Conservation (phyloP, 495 filamentous ascomycete genomes). For the Neurospora tetraspora region DNA sequence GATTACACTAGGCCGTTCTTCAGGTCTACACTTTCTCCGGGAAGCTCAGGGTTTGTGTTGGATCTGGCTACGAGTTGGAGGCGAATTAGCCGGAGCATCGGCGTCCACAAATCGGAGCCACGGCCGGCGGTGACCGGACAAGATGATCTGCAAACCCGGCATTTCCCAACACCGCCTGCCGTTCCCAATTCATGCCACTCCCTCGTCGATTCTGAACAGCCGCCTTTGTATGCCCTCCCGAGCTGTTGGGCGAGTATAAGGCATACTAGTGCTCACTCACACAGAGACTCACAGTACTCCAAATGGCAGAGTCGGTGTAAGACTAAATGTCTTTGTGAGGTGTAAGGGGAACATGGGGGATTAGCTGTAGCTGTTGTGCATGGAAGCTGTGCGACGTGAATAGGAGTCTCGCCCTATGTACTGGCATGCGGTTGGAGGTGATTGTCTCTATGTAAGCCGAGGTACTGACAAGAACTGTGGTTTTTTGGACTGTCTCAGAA, state of each 20-base stretch:
- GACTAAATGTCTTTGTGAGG: background rate
- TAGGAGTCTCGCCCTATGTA: background rate
- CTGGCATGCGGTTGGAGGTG: background rate
- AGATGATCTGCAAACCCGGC: background rate
- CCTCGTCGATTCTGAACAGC: background rate
- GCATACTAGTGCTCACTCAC: background rate
- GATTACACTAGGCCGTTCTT: background rate
- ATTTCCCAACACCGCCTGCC: background rate
- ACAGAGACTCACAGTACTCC: background rate
- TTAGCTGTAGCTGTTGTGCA: background rate
- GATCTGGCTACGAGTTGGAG: background rate
- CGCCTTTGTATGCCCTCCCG: background rate
- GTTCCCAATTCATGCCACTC: background rate
- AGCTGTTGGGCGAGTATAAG: background rate
- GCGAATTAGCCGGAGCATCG: background rate
- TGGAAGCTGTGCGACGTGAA: background rate
- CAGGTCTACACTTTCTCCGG: background rate
- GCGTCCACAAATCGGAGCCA: background rate
- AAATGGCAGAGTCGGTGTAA: background rate
- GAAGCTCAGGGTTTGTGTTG: background rate
- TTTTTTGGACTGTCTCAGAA: background rate
- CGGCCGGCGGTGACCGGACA: background rate
- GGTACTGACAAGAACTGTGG: background rate
- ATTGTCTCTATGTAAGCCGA: background rate
- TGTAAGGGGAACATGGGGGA: background rate